phyloP scores from a whole-genome alignment of 169 alveolate genomes.

The Eimeria falciformis region DNA sequence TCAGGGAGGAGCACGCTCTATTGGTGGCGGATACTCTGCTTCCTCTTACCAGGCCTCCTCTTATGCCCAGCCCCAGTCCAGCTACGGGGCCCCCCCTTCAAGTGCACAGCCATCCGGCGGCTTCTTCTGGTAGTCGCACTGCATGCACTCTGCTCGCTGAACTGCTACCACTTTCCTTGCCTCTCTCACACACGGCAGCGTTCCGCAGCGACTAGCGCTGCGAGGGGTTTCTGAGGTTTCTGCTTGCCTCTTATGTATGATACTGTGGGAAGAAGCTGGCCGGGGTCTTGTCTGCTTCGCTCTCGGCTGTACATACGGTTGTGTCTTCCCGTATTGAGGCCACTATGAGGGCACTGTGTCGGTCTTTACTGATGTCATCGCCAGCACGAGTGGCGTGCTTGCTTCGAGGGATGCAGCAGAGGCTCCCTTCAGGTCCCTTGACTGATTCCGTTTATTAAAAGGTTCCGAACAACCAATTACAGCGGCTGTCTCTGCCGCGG shows the following conservation, averaged over 20 bases:
- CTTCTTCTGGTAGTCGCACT: conserved; percentile 44
- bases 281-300: background rate
- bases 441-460: background rate
- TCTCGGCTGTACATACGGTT: background rate
- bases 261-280: background rate
- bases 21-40: background rate
- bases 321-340: no score
- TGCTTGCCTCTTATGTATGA: background rate
- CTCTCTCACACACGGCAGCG: background rate
- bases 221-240: background rate
- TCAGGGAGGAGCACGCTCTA: background rate
- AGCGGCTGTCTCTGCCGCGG: no score
- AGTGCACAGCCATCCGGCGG: background rate
- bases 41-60: background rate
- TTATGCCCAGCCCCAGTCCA: background rate
- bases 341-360: no score
- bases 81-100: conserved; percentile 44
- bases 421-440: background rate
- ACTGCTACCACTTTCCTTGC: background rate
- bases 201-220: background rate
- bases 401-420: background rate
- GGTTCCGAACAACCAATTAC: background rate
- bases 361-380: no score
- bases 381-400: no score
- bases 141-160: background rate